phyloP scores from a whole-genome alignment of 2,329 filamentous ascomycete genomes.

The Fusarium sp. region DNA sequence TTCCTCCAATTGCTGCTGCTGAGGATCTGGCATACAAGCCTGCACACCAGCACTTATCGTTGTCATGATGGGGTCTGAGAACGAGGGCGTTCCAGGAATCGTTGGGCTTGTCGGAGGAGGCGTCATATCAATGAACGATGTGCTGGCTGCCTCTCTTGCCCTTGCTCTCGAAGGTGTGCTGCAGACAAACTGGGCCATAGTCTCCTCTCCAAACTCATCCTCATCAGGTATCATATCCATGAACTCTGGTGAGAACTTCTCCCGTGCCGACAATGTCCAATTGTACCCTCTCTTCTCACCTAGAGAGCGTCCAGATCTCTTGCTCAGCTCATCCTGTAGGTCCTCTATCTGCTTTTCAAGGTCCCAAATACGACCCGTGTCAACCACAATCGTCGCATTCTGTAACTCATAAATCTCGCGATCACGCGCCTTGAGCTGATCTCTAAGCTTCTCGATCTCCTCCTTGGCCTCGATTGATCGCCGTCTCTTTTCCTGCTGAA shows the following conservation, averaged over 20 bases:
- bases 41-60: constrained; percentile 27
- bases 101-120: constrained; percentile 66
- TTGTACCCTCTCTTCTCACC: constrained; percentile 52
- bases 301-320: constrained; percentile 27
- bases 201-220: constrained; percentile 61
- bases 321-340: constrained; percentile 50
- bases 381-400: constrained; percentile 61
- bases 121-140: constrained; percentile 61
- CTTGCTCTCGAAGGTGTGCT: constrained; percentile 61
- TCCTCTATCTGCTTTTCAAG: constrained; percentile 55
- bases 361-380: constrained; percentile 58
- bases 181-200: constrained; percentile 61
- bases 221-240: constrained; percentile 54
- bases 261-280: constrained; percentile 63
- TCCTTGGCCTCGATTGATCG: constrained; percentile 52
- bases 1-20: constrained; percentile 56
- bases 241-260: constrained; percentile 58
- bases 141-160: constrained; percentile 41
- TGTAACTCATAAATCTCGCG: constrained; percentile 64
- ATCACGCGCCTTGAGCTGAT: constrained; percentile 62
- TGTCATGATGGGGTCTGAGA: constrained; percentile 26
- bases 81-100: constrained; percentile 53
- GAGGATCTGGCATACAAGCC: constrained; percentile 53
- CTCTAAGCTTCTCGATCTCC: constrained; percentile 62
- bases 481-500: constrained; percentile 59